These are phyloP conservation scores for Lentinus polychrous DNA, from an alignment of 1,284 basidiomycete species.

Conservation along the genomic window DNA sequence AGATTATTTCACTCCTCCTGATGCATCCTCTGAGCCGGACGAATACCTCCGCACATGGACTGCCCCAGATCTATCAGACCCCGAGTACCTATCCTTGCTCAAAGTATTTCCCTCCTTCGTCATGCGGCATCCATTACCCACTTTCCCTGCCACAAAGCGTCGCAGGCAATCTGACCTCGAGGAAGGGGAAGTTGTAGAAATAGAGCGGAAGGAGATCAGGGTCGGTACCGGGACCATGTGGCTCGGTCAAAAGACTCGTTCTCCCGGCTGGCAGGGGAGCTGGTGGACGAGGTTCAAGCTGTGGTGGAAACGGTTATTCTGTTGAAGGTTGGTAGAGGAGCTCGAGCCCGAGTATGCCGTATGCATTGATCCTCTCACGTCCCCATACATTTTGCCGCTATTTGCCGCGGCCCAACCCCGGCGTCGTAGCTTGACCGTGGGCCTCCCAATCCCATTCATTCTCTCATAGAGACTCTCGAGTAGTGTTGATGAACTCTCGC, in stretches of 20 bases:
- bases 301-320: slow-evolving; percentile 69
- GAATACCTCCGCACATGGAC: slow-evolving; percentile 63
- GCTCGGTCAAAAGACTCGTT: slow-evolving; percentile 49
- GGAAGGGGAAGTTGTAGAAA: slow-evolving; percentile 50
- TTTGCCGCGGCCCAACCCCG: not conserved
- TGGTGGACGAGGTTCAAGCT: slow-evolving; percentile 68
- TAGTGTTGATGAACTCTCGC: not conserved
- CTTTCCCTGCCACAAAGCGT: slow-evolving; percentile 40
- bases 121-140: slow-evolving; percentile 52
- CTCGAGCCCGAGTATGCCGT: not conserved
- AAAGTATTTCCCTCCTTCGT: slow-evolving; percentile 67
- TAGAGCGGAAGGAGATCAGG: slow-evolving; percentile 46
- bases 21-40: slow-evolving; percentile 34
- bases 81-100: slow-evolving; percentile 55
- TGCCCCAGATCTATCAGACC: slow-evolving; percentile 59
- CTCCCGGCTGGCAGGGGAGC: slow-evolving; percentile 56
- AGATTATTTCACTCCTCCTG: slow-evolving; percentile 26
- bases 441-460: not conserved
- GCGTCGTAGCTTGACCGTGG: not conserved
- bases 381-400: not conserved
- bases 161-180: slow-evolving; percentile 47
- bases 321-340: slow-evolving; percentile 21
- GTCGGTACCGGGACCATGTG: slow-evolving; percentile 72
- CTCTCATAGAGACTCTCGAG: not conserved
- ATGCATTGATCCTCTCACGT: not conserved